Conservation (phyloP, 495 filamentous ascomycete genomes). For the Aspergillus cavernicola region DNA sequence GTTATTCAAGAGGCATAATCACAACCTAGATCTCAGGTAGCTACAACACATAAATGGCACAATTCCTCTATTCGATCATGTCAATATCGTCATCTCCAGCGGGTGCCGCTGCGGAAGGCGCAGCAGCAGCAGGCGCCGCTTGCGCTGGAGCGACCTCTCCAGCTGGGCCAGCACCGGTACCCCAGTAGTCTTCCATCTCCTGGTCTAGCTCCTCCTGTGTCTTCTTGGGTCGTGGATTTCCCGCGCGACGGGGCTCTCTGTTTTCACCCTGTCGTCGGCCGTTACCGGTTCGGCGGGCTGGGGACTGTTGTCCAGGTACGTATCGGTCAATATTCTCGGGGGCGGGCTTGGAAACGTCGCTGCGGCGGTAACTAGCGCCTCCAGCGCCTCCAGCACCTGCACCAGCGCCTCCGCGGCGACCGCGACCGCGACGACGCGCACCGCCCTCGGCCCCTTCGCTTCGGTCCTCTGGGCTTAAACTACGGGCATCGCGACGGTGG, state of each 20-base stretch:
- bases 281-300: slow-evolving; percentile 35
- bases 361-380: slow-evolving; percentile 38
- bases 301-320: slow-evolving; percentile 57
- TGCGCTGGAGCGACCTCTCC: slow-evolving; percentile 20
- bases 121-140: slow-evolving; percentile 10
- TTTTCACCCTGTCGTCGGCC: slow-evolving; percentile 46
- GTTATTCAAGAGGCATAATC: neutral
- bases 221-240: slow-evolving; percentile 69
- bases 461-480: slow-evolving; percentile 37
- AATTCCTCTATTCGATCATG: slow-evolving; percentile 43
- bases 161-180: slow-evolving; percentile 30
- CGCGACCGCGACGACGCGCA: slow-evolving; percentile 32
- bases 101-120: slow-evolving; percentile 27
- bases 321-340: slow-evolving; percentile 81
- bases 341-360: slow-evolving; percentile 64
- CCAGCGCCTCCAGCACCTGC: slow-evolving; percentile 35
- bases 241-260: slow-evolving; percentile 34
- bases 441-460: slow-evolving; percentile 24
- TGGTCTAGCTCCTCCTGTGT: slow-evolving; percentile 89
- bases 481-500: slow-evolving; percentile 34
- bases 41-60: neutral
- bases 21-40: neutral
- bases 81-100: slow-evolving; percentile 55
- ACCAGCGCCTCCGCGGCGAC: slow-evolving; percentile 43
- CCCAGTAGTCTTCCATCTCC: slow-evolving; percentile 96